Conservation (phyloP, 176 grass and related monocot genomes). For the Oropetium thomaeum region DNA sequence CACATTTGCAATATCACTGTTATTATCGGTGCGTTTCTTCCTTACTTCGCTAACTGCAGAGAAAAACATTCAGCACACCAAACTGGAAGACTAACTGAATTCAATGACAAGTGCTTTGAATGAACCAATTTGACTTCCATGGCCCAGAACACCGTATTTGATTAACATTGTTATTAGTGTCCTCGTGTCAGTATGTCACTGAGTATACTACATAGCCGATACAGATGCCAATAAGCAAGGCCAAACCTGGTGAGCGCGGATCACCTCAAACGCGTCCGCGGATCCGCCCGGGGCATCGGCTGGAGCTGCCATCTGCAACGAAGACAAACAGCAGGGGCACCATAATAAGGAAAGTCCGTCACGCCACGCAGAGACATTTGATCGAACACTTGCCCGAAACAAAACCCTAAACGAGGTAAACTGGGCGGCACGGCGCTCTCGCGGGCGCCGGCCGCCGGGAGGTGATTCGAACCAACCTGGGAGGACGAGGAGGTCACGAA, state of each 20-base stretch:
- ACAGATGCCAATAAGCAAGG: not conserved
- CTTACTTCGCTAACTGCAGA: not conserved
- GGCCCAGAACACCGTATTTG: not conserved
- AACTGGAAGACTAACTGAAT: not conserved
- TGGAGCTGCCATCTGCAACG: conserved; percentile 56
- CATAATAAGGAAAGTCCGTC: conserved; percentile 11
- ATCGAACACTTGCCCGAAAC: conserved; percentile 6
- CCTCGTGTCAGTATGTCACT: too few relatives aligned
- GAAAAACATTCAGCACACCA: not conserved
- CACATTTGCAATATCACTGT: not conserved
- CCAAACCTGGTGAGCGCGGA: conserved; percentile 79
- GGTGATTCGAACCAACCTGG: conserved; percentile 39
- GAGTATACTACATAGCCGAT: not conserved
- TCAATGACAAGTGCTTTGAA: not conserved
- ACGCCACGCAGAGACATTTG: not conserved
- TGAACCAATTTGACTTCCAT: not conserved
- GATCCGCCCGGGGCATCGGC: conserved; percentile 41
- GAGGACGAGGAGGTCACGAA: conserved; percentile 29
- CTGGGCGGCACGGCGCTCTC: too few relatives aligned
- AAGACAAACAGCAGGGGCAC: not conserved
- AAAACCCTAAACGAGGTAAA: too few relatives aligned
- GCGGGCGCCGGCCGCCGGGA: not conserved
- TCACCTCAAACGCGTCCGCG: conserved; percentile 63
- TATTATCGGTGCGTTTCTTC: not conserved
- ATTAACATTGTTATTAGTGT: not conserved